Evolutionary conservation across 805 yeast genomes (phyloP).

Genomic region (Starmerella stellata): DNA sequence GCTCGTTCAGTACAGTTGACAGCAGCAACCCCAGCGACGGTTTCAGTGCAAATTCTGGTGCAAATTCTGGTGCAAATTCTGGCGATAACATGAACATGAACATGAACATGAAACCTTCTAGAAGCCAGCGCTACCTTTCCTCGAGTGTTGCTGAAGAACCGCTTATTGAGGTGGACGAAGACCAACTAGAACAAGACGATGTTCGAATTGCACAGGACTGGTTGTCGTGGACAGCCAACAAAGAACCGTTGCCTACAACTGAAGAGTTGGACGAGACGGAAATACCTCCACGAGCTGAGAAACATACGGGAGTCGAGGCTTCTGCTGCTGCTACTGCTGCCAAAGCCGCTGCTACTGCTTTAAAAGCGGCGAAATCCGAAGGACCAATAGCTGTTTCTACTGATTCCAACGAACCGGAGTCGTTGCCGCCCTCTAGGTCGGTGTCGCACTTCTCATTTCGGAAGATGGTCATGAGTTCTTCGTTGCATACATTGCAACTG

Average conservation of each 20-base stretch:
- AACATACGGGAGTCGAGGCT: background rate
- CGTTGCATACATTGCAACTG: slow-evolving; percentile 20
- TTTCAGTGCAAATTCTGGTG: too few relatives aligned
- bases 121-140: background rate
- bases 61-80: too few relatives aligned
- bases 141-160: background rate
- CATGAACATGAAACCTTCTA: too few relatives aligned
- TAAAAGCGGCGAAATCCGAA: too few relatives aligned
- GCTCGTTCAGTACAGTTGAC: too few relatives aligned
- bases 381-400: too few relatives aligned
- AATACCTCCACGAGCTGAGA: background rate
- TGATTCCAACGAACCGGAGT: background rate
- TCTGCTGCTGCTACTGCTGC: too few relatives aligned
- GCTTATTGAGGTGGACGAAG: background rate
- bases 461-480: slow-evolving; percentile 17
- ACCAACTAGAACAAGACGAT: background rate
- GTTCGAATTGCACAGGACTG: slow-evolving; percentile 9
- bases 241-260: slow-evolving; percentile 4
- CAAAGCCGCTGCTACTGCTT: too few relatives aligned
- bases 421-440: background rate
- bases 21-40: too few relatives aligned
- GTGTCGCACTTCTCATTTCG: slow-evolving; percentile 11
- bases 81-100: too few relatives aligned
- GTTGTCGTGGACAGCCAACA: slow-evolving; percentile 11
- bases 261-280: background rate